Evolutionary conservation across 148 eudicot species (phyloP).

Genomic region (Amaranthus hypochondriacus): DNA sequence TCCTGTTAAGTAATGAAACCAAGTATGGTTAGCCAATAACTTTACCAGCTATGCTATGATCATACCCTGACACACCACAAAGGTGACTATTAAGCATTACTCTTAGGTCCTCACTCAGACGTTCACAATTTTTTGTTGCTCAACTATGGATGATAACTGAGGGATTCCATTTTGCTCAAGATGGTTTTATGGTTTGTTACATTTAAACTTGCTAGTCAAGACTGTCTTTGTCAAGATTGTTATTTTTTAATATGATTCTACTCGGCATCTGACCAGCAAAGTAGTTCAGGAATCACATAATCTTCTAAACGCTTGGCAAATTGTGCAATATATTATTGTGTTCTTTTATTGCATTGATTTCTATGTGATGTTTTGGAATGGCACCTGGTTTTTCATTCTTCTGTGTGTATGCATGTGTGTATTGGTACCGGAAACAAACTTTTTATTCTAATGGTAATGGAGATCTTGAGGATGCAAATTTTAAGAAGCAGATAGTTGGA

Average conservation of each 20-base stretch:
- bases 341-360: neutral
- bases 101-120: too few relatives aligned
- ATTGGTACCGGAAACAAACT: neutral
- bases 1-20: too few relatives aligned
- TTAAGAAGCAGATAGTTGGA: neutral
- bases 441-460: neutral
- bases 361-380: neutral
- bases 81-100: too few relatives aligned
- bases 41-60: too few relatives aligned
- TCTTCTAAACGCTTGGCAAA: neutral
- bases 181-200: too few relatives aligned
- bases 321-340: neutral
- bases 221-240: too few relatives aligned
- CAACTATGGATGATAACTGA: too few relatives aligned
- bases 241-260: neutral
- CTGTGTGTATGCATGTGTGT: neutral
- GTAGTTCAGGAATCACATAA: neutral
- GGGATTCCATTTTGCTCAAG: too few relatives aligned
- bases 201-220: too few relatives aligned
- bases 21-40: too few relatives aligned
- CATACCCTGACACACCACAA: too few relatives aligned
- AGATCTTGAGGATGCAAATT: neutral
- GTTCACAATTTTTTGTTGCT: too few relatives aligned
- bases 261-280: neutral
- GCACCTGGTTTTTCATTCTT: neutral